Evolutionary conservation across 1,284 basidiomycete species (phyloP).

Genomic region (Ceratobasidium sp.): DNA sequence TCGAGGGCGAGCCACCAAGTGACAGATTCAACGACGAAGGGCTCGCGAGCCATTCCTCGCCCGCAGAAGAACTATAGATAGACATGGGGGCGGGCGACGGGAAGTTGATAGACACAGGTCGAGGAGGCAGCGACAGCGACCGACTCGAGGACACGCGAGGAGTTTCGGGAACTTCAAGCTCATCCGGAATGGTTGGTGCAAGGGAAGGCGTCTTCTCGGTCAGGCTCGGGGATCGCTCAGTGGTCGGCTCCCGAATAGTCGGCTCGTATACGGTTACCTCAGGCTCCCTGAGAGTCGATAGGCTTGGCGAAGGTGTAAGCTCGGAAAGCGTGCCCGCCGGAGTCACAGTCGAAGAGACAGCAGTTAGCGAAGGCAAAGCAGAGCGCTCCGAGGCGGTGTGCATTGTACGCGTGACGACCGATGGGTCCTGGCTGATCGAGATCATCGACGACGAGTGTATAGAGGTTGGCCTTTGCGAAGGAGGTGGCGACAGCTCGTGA

Average conservation of each 20-base stretch:
- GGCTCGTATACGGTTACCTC: neutral
- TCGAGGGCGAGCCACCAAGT: slow-evolving; percentile 4
- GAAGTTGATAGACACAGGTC: neutral
- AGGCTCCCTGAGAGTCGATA: slow-evolving; percentile 6
- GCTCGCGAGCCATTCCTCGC: slow-evolving; percentile 33
- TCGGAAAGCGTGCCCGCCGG: slow-evolving; percentile 6
- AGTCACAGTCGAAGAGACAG: neutral
- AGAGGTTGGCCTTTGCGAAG: neutral
- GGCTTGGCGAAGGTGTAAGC: slow-evolving; percentile 20
- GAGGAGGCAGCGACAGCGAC: neutral
- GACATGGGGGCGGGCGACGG: slow-evolving; percentile 33
- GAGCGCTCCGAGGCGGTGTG: slow-evolving; percentile 15
- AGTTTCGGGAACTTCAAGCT: no score
- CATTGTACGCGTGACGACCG: slow-evolving; percentile 15
- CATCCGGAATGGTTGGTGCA: no score
- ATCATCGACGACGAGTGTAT: slow-evolving; percentile 16
- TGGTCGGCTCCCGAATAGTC: neutral
- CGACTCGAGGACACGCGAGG: no score
- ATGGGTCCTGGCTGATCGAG: slow-evolving; percentile 27
- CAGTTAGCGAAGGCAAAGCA: neutral
- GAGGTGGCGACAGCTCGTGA: neutral
- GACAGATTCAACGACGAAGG: slow-evolving; percentile 29
- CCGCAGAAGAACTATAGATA: slow-evolving; percentile 3
- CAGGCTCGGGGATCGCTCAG: slow-evolving; percentile 4
- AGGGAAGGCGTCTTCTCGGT: no score